phyloP scores from a whole-genome alignment of 495 filamentous ascomycete species.

The Daldinia childiae region DNA sequence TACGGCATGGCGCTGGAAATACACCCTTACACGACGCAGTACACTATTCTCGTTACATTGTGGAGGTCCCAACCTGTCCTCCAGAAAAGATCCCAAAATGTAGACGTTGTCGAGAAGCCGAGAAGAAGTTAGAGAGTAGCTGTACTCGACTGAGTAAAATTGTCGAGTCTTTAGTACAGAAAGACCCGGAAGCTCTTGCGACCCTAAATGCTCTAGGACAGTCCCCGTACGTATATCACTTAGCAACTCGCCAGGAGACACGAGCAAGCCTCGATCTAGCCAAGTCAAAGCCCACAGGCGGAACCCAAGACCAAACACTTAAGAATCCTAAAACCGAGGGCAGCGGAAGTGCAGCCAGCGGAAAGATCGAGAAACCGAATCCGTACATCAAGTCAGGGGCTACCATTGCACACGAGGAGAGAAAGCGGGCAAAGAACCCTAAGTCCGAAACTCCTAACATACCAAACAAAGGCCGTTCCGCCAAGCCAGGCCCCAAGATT shows the following conservation, averaged over 20 bases:
- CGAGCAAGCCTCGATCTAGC: conserved; percentile 5
- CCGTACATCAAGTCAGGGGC: neutral
- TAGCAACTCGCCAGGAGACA: conserved; percentile 17
- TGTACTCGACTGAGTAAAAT: conserved; percentile 4
- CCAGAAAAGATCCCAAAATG: conserved; percentile 17
- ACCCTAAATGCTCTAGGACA: conserved; percentile 23
- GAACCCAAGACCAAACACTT: conserved; percentile 1
- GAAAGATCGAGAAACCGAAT: conserved; percentile 4
- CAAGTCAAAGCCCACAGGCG: neutral
- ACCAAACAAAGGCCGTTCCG: neutral
- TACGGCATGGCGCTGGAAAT: conserved; percentile 17
- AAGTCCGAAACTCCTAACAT: conserved; percentile 11
- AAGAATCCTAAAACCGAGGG: conserved; percentile 15
- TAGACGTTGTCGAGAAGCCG: conserved; percentile 16
- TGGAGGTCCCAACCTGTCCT: conserved; percentile 13
- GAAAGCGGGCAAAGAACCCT: conserved; percentile 4
- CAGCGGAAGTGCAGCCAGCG: neutral
- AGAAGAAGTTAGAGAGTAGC: conserved; percentile 18
- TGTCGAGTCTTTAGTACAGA: conserved; percentile 19
- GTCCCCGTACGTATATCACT: conserved; percentile 19
- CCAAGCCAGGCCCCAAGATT: conserved; percentile 18
- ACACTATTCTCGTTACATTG: conserved; percentile 23
- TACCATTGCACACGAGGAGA: neutral
- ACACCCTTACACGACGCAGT: conserved; percentile 21
- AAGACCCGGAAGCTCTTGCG: conserved; percentile 22